Evolutionary conservation across 73 alveolate genomes (phyloP).

Genomic region (Tetrahymena thermophila): DNA sequence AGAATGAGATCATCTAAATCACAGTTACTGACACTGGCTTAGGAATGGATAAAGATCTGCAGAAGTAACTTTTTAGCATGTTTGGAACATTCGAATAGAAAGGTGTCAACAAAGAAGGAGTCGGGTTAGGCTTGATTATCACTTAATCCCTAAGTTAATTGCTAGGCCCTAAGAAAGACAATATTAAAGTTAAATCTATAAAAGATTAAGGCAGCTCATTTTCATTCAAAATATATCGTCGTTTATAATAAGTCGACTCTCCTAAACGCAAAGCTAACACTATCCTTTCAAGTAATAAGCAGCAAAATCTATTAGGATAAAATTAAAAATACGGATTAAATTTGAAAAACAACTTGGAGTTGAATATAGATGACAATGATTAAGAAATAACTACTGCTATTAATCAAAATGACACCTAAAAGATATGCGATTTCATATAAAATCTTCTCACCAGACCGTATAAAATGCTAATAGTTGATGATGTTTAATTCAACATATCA

Average conservation of each 20-base stretch:
- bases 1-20: background rate
- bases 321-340: background rate
- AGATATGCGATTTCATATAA: background rate
- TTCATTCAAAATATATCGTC: constrained; percentile 7
- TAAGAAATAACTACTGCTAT: constrained; percentile 1
- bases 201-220: constrained; percentile 20
- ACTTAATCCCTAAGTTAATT: constrained; percentile 7
- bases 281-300: background rate
- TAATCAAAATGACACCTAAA: background rate
- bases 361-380: background rate
- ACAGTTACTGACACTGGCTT: constrained; percentile 36
- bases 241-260: background rate
- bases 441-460: background rate
- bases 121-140: constrained; percentile 38
- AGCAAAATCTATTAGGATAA: background rate
- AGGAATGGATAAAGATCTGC: constrained; percentile 9
- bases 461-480: constrained; percentile 37
- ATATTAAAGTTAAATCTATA: constrained; percentile 4
- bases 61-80: constrained; percentile 9
- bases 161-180: constrained; percentile 22
- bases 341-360: background rate
- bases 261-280: background rate
- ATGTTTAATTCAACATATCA: constrained; percentile 1
- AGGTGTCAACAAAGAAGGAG: constrained; percentile 19
- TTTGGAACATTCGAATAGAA: constrained; percentile 19